Percentiles rank a stretch among this genome's conserved stretches.
Conservation (phyloP, 108 stramenopile genomes). For the Pseudonitzschia delicatissima region DNA sequence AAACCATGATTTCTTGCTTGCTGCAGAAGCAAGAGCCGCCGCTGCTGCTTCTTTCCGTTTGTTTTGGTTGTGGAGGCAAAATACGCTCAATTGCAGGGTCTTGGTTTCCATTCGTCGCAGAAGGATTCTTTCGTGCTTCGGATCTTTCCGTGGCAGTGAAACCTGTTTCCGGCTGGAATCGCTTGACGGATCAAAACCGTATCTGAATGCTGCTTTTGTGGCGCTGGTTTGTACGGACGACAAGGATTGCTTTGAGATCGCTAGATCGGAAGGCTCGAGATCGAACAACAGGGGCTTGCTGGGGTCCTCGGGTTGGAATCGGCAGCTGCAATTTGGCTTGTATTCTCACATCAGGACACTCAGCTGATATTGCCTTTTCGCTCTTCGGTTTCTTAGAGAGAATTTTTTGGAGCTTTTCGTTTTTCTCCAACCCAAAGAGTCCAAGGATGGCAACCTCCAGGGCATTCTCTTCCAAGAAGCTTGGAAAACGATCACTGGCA, state of each 20-base stretch:
- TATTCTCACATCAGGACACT: constrained; percentile 3
- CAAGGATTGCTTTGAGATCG: background rate
- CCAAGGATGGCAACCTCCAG: constrained; percentile 24
- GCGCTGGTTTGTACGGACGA: background rate
- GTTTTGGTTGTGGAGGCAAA: constrained; percentile 4
- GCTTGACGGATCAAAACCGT: constrained; percentile 12
- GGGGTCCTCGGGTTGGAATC: constrained; percentile 10
- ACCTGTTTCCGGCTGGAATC: constrained; percentile 6
- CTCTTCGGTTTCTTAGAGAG: constrained; percentile 5
- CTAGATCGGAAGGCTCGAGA: background rate
- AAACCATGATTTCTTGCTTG: constrained; percentile 11
- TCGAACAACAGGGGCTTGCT: constrained; percentile 11
- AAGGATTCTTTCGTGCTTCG: constrained; percentile 18
- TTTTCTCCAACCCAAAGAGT: constrained; percentile 19
- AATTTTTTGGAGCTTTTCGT: constrained; percentile 17
- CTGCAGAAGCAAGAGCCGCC: background rate
- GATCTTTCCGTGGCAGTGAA: constrained; percentile 15
- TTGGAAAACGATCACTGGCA: background rate
- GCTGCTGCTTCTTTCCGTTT: constrained; percentile 4
- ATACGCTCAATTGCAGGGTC: constrained; percentile 13
- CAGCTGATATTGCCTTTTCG: background rate
- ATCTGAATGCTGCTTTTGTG: background rate
- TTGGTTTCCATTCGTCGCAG: constrained; percentile 32
- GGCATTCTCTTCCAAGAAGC: background rate
- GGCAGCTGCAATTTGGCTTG: constrained; percentile 29